These are phyloP conservation scores for Trichoderma oligosporum DNA, from an alignment of 2,329 filamentous ascomycete species.

Conservation along the genomic window DNA sequence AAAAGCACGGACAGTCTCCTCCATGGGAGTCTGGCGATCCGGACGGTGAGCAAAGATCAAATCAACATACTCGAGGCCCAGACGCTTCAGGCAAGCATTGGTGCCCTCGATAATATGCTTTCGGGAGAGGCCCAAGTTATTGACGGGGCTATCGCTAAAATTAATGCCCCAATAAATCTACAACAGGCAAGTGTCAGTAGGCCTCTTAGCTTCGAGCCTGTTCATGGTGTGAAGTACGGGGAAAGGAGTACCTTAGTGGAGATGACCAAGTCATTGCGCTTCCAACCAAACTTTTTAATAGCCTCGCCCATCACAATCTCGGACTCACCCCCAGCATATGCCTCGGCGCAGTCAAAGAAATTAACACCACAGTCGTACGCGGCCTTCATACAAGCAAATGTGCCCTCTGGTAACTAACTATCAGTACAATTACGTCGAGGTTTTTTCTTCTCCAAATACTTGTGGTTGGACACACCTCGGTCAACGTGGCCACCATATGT, in stretches of 20 bases:
- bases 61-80: constrained; percentile 60
- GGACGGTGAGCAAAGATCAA: constrained; percentile 66
- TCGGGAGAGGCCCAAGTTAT: constrained; percentile 63
- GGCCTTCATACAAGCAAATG: constrained; percentile 58
- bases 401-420: constrained; percentile 21
- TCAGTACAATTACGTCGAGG: neutral
- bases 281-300: constrained; percentile 58
- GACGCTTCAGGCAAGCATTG: constrained; percentile 54
- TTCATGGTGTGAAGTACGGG: neutral
- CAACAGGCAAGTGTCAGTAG: neutral
- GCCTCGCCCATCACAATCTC: constrained; percentile 61
- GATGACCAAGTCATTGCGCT: constrained; percentile 57
- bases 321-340: constrained; percentile 56
- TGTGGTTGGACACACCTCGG: constrained; percentile 56
- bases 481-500: constrained; percentile 73
- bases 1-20: constrained; percentile 67
- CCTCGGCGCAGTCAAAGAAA: constrained; percentile 61
- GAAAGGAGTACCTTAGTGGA: constrained; percentile 50
- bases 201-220: neutral
- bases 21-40: constrained; percentile 64
- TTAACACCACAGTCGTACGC: constrained; percentile 59
- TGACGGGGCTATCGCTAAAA: constrained; percentile 59
- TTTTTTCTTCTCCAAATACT: no score
- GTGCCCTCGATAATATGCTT: constrained; percentile 69
- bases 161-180: constrained; percentile 62